These are phyloP conservation scores for Hygrocybe coccinea DNA, from an alignment of 768 basidiomycete species.

Conservation along the genomic window DNA sequence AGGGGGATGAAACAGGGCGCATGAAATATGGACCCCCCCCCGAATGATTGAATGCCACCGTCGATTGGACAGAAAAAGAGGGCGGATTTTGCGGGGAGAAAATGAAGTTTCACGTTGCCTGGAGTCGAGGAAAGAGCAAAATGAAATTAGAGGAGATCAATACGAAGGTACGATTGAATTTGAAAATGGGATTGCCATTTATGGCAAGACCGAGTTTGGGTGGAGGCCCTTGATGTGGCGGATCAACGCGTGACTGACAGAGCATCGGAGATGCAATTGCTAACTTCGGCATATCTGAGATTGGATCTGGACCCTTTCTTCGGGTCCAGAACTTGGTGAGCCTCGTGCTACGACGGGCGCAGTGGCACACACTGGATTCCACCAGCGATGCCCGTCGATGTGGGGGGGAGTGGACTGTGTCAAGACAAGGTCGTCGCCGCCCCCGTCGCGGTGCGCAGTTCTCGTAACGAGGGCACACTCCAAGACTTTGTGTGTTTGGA, in stretches of 20 bases:
- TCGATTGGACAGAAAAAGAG: too few species aligned
- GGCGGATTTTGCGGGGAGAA: too few species aligned
- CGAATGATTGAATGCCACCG: not conserved
- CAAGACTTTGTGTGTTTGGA: too few species aligned
- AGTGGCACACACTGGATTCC: too few species aligned
- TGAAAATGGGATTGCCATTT: not conserved
- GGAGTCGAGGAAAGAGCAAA: not conserved
- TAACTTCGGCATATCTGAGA: not conserved
- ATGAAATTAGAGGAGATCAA: not conserved
- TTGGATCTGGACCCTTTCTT: not conserved
- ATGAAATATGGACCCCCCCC: not conserved
- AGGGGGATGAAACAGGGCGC: not conserved
- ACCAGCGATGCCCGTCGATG: too few species aligned
- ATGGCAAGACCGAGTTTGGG: not conserved
- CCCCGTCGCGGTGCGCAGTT: too few species aligned
- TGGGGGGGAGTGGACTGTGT: too few species aligned
- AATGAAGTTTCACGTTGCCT: constrained; percentile 1
- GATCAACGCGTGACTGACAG: not conserved
- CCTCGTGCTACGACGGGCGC: too few species aligned
- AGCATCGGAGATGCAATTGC: not conserved
- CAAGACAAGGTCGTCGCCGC: too few species aligned
- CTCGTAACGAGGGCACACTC: too few species aligned
- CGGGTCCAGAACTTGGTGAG: not conserved
- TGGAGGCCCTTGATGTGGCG: not conserved
- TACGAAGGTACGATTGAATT: not conserved